Conservation (phyloP, 2,329 filamentous ascomycete genomes). For the Sporothrix luriei region DNA sequence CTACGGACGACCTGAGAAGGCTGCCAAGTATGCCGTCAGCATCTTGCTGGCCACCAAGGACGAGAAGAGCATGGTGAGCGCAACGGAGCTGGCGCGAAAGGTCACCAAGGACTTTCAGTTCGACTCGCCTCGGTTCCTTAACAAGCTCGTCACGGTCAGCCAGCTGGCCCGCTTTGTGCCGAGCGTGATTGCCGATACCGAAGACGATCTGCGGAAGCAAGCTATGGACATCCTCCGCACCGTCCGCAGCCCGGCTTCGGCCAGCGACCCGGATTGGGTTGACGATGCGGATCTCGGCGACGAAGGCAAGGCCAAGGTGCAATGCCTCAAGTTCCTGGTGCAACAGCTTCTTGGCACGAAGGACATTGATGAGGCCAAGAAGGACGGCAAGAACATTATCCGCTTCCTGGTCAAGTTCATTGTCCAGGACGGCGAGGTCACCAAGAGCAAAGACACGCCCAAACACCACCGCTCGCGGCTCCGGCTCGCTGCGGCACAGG, state of each 20-base stretch:
- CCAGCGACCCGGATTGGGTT: conserved; percentile 58
- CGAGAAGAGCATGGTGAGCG: conserved; percentile 78
- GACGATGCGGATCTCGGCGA: conserved; percentile 70
- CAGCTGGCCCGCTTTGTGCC: conserved; percentile 77
- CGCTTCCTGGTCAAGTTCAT: conserved; percentile 78
- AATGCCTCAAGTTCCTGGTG: conserved; percentile 81
- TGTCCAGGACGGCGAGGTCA: conserved; percentile 61
- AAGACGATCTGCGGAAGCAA: conserved; percentile 77
- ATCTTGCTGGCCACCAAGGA: conserved; percentile 76
- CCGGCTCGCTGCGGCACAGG: conserved; percentile 76
- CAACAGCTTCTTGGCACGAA: conserved; percentile 73
- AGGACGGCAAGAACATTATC: conserved; percentile 60
- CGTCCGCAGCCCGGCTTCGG: conserved; percentile 54
- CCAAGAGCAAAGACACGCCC: conserved; percentile 66
- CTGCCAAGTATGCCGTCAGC: conserved; percentile 90
- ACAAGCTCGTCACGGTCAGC: conserved; percentile 69
- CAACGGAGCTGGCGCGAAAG: conserved; percentile 77
- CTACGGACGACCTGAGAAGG: conserved; percentile 76
- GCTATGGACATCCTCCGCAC: conserved; percentile 73
- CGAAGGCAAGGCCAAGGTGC: conserved; percentile 79
- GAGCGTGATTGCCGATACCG: conserved; percentile 70
- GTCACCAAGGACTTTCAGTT: conserved; percentile 75
- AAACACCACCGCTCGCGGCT: conserved; percentile 77
- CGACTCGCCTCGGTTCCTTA: conserved; percentile 72
- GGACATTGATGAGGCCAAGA: conserved; percentile 56